Base-by-base conservation (phyloP, 2,329 filamentous ascomycete genomes). In the Talaromyces piceae region DNA sequence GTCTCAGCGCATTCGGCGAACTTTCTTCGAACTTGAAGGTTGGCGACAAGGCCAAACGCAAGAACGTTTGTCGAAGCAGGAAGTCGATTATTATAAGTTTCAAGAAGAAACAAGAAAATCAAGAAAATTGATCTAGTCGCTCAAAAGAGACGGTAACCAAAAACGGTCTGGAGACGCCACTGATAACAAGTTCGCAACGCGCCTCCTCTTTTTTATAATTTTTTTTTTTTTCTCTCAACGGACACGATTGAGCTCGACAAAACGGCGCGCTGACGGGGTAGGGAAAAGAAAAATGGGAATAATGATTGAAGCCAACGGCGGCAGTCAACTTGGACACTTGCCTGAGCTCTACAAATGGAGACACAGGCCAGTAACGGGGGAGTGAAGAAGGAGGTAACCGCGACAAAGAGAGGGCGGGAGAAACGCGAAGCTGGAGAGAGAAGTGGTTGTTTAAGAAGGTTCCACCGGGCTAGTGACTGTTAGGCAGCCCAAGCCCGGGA, bases 1-100 rank as follows among this genome's bases (percentile, higher is more conserved):
- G 61, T 41, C 31, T 54, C 55, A 57, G 60, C 59, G 63, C 63
- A 69, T 66, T 56, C 56, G 61, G 61, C 57, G 55, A 22, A 30
- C 12, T 45, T 9, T 45, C 22, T 22, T 5, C 8, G 20, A 46
- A 26, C 7, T 4, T 37, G 9, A 12, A 6, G 25, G 8, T 5
- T 46, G 23, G 39, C 12, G 13, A 43, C 20, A 22, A 22, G 39
- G 25, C 39, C 8, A 3, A 37, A 37, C 7, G 33, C 33, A n/a
- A n/a, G 33, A 37, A 37, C 13, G 33, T 18, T 37, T 18, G 33
- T 18, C 33, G 7, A n/a, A n/a, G n/a, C n/a, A n/a, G n/a, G n/a
- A n/a, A n/a, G n/a, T n/a, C n/a, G n/a, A n/a, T n/a, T n/a, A n/a
- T n/a, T n/a, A n/a, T n/a, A n/a, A n/a, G n/a, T n/a, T n/a, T n/a